These are phyloP conservation scores for Dactylellina leptospora DNA, from an alignment of 2,329 filamentous ascomycete genomes.

Conservation along the genomic window DNA sequence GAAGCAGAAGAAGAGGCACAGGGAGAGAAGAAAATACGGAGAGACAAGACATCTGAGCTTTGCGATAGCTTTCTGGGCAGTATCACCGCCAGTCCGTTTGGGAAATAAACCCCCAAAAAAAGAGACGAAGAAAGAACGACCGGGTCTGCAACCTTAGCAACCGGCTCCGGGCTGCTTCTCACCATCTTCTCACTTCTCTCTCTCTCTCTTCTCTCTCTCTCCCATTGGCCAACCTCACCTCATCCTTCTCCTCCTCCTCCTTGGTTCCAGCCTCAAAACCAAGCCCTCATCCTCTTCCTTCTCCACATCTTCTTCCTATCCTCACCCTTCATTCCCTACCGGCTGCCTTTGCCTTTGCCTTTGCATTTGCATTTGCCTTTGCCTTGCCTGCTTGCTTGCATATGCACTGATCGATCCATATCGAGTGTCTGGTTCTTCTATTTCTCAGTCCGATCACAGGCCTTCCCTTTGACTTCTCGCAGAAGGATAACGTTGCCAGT, in stretches of 20 bases:
- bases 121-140: too few relatives aligned
- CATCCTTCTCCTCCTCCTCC: constrained; percentile 7
- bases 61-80: background rate
- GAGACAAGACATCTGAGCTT: too few relatives aligned
- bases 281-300: constrained; percentile 41
- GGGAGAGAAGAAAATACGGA: constrained; percentile 7
- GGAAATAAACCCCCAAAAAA: too few relatives aligned
- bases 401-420: constrained; percentile 9
- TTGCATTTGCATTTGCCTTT: constrained; percentile 10
- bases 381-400: constrained; percentile 18
- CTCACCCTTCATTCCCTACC: constrained; percentile 27
- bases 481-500: constrained; percentile 17
- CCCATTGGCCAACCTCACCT: constrained; percentile 28
- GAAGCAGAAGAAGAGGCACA: too few relatives aligned
- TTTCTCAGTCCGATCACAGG: constrained; percentile 11
- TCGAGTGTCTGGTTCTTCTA: constrained; percentile 21
- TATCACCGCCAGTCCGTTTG: constrained; percentile 7
- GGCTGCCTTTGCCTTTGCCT: constrained; percentile 1
- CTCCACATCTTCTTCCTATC: constrained; percentile 18
- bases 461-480: constrained; percentile 29
- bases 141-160: constrained; percentile 53
- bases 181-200: background rate
- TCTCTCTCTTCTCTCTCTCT: background rate
- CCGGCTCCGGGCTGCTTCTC: constrained; percentile 30
- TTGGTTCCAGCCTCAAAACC: constrained; percentile 46